These are phyloP conservation scores for Termitomyces sp. DNA, from an alignment of 768 basidiomycete genomes.

Conservation along the genomic window DNA sequence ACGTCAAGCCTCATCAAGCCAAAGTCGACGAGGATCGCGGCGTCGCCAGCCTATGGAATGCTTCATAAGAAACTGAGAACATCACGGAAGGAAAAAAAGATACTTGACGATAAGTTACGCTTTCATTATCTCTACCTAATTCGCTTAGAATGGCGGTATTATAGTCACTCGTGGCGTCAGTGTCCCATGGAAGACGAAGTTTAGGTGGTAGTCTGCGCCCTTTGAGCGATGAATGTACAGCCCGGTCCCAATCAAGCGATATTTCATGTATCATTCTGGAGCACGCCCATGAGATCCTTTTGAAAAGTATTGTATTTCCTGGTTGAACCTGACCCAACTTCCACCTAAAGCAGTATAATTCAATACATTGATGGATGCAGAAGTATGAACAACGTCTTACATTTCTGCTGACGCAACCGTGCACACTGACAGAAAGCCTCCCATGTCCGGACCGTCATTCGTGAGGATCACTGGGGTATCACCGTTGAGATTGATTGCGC, in stretches of 20 bases:
- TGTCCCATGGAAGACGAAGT: background rate
- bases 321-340: slow-evolving; percentile 61
- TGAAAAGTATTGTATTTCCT: slow-evolving; percentile 48
- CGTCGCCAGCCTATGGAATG: slow-evolving; percentile 49
- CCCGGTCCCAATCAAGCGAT: background rate
- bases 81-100: background rate
- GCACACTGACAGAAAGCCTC: slow-evolving; percentile 53
- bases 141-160: background rate
- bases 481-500: slow-evolving; percentile 57
- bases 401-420: slow-evolving; percentile 45
- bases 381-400: slow-evolving; percentile 25
- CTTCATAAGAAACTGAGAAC: background rate
- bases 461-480: slow-evolving; percentile 65
- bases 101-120: slow-evolving; percentile 53
- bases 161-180: background rate
- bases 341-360: slow-evolving; percentile 37
- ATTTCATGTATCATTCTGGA: background rate
- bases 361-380: background rate
- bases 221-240: background rate
- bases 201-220: too few relatives aligned
- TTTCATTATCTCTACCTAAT: background rate
- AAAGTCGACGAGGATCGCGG: slow-evolving; percentile 58
- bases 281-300: slow-evolving; percentile 37
- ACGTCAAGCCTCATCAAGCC: slow-evolving; percentile 50
- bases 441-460: slow-evolving; percentile 58